Conservation (phyloP, 2,329 filamentous ascomycete genomes). For the Venturia aucupariae region DNA sequence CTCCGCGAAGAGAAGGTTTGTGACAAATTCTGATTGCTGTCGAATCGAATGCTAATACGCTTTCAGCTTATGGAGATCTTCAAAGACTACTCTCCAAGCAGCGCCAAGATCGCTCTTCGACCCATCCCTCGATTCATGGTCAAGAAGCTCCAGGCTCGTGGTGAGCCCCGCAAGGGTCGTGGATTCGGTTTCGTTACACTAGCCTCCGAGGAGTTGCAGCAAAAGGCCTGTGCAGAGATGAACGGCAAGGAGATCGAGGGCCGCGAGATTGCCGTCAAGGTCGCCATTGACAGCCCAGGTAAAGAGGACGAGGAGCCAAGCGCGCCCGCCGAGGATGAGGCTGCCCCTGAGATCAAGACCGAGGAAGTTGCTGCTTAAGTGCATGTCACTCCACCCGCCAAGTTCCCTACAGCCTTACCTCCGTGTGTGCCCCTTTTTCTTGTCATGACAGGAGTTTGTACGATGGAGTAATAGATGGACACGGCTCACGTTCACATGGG, state of each 20-base stretch:
- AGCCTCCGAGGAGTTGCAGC: conserved; percentile 87
- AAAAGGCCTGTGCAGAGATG: conserved; percentile 97
- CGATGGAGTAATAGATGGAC: not conserved
- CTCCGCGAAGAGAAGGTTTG: conserved; percentile 91
- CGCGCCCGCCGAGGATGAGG: conserved; percentile 29
- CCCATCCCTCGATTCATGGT: conserved; percentile 99
- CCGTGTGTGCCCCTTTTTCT: not conserved
- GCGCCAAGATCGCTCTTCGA: conserved; percentile 96
- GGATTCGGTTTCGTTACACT: conserved; percentile 98
- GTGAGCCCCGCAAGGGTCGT: conserved; percentile 96
- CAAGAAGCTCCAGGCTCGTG: conserved; percentile 98
- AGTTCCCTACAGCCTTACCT: not conserved
- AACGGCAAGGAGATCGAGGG: conserved; percentile 99
- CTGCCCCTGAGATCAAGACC: conserved; percentile 8
- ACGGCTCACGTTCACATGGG: conserved; percentile 7
- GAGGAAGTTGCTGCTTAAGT: conserved; percentile 10
- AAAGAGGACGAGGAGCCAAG: conserved; percentile 78
- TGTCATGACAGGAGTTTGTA: conserved; percentile 2
- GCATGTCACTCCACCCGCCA: not conserved
- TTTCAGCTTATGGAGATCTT: conserved; percentile 93
- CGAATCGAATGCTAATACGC: conserved; percentile 17
- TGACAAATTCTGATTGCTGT: conserved; percentile 14
- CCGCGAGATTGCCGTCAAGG: conserved; percentile 98
- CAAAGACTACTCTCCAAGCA: conserved; percentile 79
- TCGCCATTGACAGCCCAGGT: conserved; percentile 97